Conservation (phyloP, 495 filamentous ascomycete genomes). For the Aspergillus olivimuriae region DNA sequence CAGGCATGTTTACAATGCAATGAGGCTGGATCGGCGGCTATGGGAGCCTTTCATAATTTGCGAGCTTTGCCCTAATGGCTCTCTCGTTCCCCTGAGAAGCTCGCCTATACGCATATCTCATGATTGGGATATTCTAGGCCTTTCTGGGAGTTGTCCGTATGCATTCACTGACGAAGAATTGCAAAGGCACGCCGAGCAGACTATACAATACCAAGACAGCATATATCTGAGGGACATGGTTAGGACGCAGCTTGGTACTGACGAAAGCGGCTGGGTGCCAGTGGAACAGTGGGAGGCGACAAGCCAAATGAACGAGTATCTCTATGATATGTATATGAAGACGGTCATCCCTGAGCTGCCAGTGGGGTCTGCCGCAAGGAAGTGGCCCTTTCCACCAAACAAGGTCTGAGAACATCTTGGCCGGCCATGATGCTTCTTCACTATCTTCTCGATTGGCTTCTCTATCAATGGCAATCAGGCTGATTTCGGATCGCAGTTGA, state of each 20-base stretch:
- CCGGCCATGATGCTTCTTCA: too few relatives aligned
- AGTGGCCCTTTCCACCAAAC: constrained; percentile 17
- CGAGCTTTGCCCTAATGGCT: constrained; percentile 12
- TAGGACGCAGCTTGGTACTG: constrained; percentile 16
- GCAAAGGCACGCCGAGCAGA: constrained; percentile 13
- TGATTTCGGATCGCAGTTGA: too few relatives aligned
- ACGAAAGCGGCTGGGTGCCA: constrained; percentile 19
- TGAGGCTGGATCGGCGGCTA: constrained; percentile 12
- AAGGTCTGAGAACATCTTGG: not conserved
- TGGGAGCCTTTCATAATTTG: constrained; percentile 18
- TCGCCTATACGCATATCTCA: constrained; percentile 15
- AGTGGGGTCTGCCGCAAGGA: constrained; percentile 7
- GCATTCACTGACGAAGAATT: constrained; percentile 20
- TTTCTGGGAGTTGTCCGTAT: constrained; percentile 22
- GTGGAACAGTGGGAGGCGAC: constrained; percentile 14
- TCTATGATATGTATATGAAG: constrained; percentile 14
- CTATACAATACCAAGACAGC: constrained; percentile 9
- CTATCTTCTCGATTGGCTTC: too few relatives aligned
- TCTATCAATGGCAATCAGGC: too few relatives aligned
- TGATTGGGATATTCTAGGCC: constrained; percentile 15
- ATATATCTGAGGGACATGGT: constrained; percentile 18
- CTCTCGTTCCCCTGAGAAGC: constrained; percentile 15
- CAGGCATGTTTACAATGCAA: constrained; percentile 12
- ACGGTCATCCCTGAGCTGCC: constrained; percentile 14
- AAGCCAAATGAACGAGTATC: constrained; percentile 9